Evolutionary conservation across 345 rosid species (phyloP).

Genomic region (Aethionema arabicum): DNA sequence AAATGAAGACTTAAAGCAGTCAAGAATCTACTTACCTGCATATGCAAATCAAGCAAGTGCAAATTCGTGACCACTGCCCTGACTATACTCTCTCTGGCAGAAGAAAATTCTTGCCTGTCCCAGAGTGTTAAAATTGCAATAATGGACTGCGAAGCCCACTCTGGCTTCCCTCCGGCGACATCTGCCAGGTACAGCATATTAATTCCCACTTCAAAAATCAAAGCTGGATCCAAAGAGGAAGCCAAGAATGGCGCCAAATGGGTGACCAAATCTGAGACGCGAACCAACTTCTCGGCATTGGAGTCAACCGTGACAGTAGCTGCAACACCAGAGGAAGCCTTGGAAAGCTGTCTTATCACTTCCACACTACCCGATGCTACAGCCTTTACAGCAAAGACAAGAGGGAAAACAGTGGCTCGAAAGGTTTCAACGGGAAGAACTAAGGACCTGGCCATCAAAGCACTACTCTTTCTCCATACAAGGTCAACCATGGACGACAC

Average conservation of each 20-base stretch:
- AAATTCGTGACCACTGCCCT: constrained; percentile 93
- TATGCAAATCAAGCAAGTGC: constrained; percentile 91
- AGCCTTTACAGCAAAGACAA: constrained; percentile 83
- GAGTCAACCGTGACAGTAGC: constrained; percentile 52
- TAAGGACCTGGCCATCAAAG: constrained; percentile 81
- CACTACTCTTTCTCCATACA: constrained; percentile 74
- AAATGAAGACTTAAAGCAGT: background rate
- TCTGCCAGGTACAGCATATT: constrained; percentile 95
- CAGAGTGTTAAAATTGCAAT: constrained; percentile 93
- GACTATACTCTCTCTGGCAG: constrained; percentile 97
- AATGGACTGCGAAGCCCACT: constrained; percentile 96
- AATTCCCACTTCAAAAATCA: constrained; percentile 95
- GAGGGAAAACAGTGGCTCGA: constrained; percentile 79
- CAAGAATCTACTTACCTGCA: constrained; percentile 61
- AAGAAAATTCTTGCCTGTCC: constrained; percentile 98
- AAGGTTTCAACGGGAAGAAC: constrained; percentile 87
- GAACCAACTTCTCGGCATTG: constrained; percentile 81
- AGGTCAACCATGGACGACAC: constrained; percentile 83
- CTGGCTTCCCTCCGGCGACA: constrained; percentile 97
- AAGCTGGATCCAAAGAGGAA: constrained; percentile 88
- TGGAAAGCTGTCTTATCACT: constrained; percentile 71
- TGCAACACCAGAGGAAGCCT: constrained; percentile 41
- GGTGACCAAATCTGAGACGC: constrained; percentile 81
- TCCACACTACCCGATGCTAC: constrained; percentile 85
- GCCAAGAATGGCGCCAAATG: constrained; percentile 91